These are phyloP conservation scores for Trichophyton mentagrophytes DNA, from an alignment of 2,329 filamentous ascomycete genomes.

Conservation along the genomic window DNA sequence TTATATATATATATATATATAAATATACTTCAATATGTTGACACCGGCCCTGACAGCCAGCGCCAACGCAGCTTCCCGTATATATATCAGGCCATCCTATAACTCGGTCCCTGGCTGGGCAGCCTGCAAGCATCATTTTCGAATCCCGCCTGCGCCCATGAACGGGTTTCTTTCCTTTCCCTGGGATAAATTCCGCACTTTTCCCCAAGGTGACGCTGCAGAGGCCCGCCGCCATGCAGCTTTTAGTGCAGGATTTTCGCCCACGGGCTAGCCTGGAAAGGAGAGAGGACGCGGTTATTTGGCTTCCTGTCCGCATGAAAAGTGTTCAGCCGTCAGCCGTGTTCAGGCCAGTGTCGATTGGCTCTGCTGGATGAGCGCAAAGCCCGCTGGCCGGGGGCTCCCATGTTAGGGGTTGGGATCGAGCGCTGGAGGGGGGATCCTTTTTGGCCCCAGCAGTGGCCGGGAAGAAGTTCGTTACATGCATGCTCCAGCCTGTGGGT, in stretches of 20 bases:
- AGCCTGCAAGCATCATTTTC: neutral
- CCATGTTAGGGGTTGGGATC: neutral
- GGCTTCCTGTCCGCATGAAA: neutral
- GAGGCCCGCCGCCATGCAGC: constrained; percentile 1
- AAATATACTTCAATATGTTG: neutral
- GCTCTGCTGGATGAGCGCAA: neutral
- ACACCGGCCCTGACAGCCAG: neutral
- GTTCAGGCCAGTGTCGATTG: neutral
- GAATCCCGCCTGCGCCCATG: neutral
- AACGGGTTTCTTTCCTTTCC: neutral
- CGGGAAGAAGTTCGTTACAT: neutral
- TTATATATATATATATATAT: neutral
- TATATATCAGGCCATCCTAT: neutral
- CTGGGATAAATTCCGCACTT: neutral
- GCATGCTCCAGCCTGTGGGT: no score
- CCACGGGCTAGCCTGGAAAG: neutral
- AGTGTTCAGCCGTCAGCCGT: neutral
- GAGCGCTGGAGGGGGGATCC: neutral
- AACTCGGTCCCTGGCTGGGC: neutral
- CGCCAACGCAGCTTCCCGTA: neutral
- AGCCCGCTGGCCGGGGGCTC: neutral
- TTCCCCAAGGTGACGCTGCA: neutral
- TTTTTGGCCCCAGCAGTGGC: neutral
- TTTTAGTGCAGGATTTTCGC: neutral
- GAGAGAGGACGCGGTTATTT: neutral